phyloP scores from a whole-genome alignment of 352 stramenopile genomes.

The Phytophthora pini region DNA sequence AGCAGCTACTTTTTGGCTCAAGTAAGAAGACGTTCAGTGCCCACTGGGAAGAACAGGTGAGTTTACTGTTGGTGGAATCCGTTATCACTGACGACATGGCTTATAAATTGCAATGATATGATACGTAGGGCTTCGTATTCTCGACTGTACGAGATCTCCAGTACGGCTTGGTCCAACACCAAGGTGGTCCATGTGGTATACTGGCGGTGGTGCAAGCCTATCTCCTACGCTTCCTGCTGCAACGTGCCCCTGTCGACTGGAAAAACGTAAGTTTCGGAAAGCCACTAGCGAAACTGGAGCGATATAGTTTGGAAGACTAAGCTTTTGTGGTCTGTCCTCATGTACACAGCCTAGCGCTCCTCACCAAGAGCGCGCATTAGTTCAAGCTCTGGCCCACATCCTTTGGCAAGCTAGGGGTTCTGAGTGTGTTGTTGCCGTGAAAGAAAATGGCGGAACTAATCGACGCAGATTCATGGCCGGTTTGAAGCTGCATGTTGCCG shows the following conservation, averaged over 20 bases:
- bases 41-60: slow-evolving; percentile 77
- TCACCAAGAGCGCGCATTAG: slow-evolving; percentile 51
- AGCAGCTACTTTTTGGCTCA: slow-evolving; percentile 63
- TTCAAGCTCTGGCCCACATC: slow-evolving; percentile 66
- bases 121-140: slow-evolving; percentile 72
- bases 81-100: slow-evolving; percentile 2
- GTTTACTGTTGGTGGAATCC: slow-evolving; percentile 6
- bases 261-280: slow-evolving; percentile 54
- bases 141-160: slow-evolving; percentile 51
- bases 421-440: slow-evolving; percentile 51
- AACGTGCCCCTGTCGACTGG: slow-evolving; percentile 51
- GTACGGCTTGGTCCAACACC: slow-evolving; percentile 93
- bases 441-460: slow-evolving; percentile 11
- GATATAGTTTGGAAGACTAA: slow-evolving; percentile 22
- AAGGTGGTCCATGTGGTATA: slow-evolving; percentile 95
- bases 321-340: background rate
- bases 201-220: slow-evolving; percentile 95
- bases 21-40: slow-evolving; percentile 64
- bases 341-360: slow-evolving; percentile 41
- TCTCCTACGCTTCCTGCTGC: slow-evolving; percentile 82
- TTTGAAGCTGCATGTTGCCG: slow-evolving; percentile 41
- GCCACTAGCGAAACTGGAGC: slow-evolving; percentile 8
- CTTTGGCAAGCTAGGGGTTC: slow-evolving; percentile 57
- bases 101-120: slow-evolving; percentile 16
- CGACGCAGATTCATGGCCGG: slow-evolving; percentile 56